Conservation (phyloP, 192 early-diverging fungal genomes). For the Entomortierella chlamydospora region DNA sequence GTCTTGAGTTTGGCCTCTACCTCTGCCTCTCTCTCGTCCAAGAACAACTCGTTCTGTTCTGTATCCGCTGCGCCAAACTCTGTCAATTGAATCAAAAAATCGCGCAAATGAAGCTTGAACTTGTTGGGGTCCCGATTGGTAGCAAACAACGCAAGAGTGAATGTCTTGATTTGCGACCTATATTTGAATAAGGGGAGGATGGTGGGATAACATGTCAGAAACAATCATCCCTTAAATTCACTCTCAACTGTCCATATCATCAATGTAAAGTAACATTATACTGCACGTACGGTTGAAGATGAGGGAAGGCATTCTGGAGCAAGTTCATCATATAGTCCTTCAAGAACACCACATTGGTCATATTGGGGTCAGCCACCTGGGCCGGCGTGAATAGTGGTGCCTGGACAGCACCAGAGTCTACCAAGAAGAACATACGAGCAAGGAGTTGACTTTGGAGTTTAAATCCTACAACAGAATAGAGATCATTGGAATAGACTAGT, state of each 20-base stretch:
- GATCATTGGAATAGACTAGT: no score
- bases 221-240: no score
- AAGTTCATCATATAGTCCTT: constrained; percentile 85
- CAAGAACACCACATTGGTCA: constrained; percentile 85
- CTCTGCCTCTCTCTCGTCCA: constrained; percentile 92
- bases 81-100: constrained; percentile 93
- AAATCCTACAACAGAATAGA: constrained; percentile 72
- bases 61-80: constrained; percentile 83
- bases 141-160: constrained; percentile 89
- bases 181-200: neutral
- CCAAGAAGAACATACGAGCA: constrained; percentile 88
- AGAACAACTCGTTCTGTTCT: constrained; percentile 84
- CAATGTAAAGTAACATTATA: neutral
- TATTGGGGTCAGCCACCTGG: constrained; percentile 73
- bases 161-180: constrained; percentile 85
- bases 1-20: constrained; percentile 77
- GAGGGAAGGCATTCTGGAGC: constrained; percentile 89
- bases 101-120: constrained; percentile 94
- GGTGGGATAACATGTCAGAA: no score
- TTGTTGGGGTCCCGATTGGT: constrained; percentile 80
- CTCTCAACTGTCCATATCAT: no score
- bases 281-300: constrained; percentile 83
- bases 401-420: constrained; percentile 82
- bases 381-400: constrained; percentile 86
- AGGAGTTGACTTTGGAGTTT: constrained; percentile 90